Conservation (phyloP, 768 basidiomycete genomes). For the Pleurotus tuber-regium region DNA sequence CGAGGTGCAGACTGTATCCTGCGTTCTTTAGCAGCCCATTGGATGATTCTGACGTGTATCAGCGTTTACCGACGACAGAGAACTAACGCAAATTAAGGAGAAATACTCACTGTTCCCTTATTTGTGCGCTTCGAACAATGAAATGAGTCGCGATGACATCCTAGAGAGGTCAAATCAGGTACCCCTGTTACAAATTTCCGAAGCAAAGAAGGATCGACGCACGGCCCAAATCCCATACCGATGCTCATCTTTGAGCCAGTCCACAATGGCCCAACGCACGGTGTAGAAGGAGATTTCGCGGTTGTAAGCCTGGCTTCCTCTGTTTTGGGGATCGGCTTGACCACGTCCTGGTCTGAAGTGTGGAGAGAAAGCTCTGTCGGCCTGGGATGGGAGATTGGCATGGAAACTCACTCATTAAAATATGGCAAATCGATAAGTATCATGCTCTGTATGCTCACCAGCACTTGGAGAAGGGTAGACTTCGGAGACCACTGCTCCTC, state of each 20-base stretch:
- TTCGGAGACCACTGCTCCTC: slow-evolving; percentile 46
- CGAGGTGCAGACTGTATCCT: no score
- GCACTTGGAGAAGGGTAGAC: slow-evolving; percentile 55
- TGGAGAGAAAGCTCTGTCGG: neutral
- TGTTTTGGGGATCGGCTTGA: slow-evolving; percentile 30
- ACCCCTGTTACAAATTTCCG: neutral
- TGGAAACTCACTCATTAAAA: slow-evolving; percentile 49
- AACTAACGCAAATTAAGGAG: neutral
- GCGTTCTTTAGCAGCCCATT: slow-evolving; percentile 30
- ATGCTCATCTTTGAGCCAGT: slow-evolving; percentile 47
- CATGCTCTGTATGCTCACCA: slow-evolving; percentile 60
- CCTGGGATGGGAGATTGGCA: neutral
- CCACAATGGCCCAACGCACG: slow-evolving; percentile 49
- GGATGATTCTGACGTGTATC: slow-evolving; percentile 28
- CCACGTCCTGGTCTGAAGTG: slow-evolving; percentile 46
- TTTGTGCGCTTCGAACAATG: slow-evolving; percentile 8
- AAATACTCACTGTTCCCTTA: slow-evolving; percentile 7
- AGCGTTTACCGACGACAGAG: neutral
- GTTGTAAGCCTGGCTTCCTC: slow-evolving; percentile 45
- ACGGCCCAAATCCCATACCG: slow-evolving; percentile 46
- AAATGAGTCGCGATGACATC: slow-evolving; percentile 14
- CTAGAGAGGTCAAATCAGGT: neutral
- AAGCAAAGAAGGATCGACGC: slow-evolving; percentile 14
- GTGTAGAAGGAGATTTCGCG: slow-evolving; percentile 40
- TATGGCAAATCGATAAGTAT: slow-evolving; percentile 53